Evolutionary conservation across 768 basidiomycete genomes (phyloP).

Genomic region (Pluteus cervinus): DNA sequence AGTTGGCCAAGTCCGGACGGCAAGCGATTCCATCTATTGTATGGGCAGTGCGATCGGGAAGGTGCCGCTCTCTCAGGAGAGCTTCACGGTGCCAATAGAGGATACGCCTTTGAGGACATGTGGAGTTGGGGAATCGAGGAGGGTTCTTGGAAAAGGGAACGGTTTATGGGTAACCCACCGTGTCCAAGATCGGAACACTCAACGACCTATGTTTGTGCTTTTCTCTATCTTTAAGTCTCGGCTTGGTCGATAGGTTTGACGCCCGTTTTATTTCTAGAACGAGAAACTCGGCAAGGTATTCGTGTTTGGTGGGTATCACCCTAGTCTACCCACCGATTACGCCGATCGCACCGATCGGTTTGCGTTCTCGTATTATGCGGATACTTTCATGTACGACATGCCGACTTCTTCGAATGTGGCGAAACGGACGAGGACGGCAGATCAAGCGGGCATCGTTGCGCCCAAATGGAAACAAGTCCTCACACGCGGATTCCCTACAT

Average conservation of each 20-base stretch:
- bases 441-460: no score
- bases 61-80: constrained; percentile 18
- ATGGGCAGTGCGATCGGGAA: constrained; percentile 27
- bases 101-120: constrained; percentile 24
- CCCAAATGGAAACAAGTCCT: constrained; percentile 33
- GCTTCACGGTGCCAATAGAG: constrained; percentile 15
- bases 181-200: constrained; percentile 27
- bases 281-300: constrained; percentile 26
- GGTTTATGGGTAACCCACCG: constrained; percentile 25
- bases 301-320: constrained; percentile 34
- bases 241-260: no score
- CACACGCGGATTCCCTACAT: constrained; percentile 35
- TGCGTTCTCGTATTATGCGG: constrained; percentile 32
- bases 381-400: constrained; percentile 30
- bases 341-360: constrained; percentile 14
- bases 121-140: constrained; percentile 29
- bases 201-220: constrained; percentile 21
- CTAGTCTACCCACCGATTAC: constrained; percentile 18
- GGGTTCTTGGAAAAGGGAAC: constrained; percentile 24
- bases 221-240: constrained; percentile 2
- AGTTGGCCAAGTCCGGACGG: constrained; percentile 27
- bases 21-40: constrained; percentile 26
- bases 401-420: constrained; percentile 11
- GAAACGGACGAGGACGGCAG: no score
- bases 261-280: constrained; percentile 16